These are phyloP conservation scores for Saksenaea oblongispora DNA, from an alignment of 371 early-diverging fungal species.

Conservation along the genomic window DNA sequence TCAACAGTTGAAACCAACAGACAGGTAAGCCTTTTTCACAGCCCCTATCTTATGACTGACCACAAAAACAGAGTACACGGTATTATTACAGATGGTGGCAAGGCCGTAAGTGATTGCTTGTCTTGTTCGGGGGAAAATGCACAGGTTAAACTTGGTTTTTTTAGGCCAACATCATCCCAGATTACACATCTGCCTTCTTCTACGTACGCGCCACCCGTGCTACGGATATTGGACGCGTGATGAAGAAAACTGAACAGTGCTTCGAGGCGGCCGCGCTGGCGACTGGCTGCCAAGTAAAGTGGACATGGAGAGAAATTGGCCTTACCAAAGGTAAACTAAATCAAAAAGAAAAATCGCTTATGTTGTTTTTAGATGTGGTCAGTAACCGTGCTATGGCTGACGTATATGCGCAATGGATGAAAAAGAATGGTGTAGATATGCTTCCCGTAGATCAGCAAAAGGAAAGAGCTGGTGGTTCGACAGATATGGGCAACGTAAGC, in stretches of 20 bases:
- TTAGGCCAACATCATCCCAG: constrained; percentile 63
- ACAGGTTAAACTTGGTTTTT: constrained; percentile 8
- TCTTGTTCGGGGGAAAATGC: not conserved
- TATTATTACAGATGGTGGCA: constrained; percentile 56
- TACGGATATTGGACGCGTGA: constrained; percentile 50
- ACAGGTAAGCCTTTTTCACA: constrained; percentile 13
- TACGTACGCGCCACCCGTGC: constrained; percentile 60
- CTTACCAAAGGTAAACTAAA: constrained; percentile 34
- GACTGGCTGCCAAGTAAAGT: constrained; percentile 73
- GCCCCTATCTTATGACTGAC: too few species aligned
- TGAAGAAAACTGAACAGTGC: constrained; percentile 50
- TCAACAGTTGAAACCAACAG: constrained; percentile 63
- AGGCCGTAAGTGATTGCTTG: constrained; percentile 61
- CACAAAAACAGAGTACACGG: constrained; percentile 63
- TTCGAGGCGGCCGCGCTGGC: constrained; percentile 73
- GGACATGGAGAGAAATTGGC: constrained; percentile 54
- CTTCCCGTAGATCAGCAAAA: constrained; percentile 35
- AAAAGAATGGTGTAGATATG: constrained; percentile 46
- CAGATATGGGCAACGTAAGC: constrained; percentile 81
- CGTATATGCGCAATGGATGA: constrained; percentile 59
- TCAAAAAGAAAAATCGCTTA: not conserved
- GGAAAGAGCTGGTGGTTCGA: constrained; percentile 50
- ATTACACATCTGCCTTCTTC: constrained; percentile 60
- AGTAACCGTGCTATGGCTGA: constrained; percentile 61
- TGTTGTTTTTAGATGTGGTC: constrained; percentile 32